Base-by-base conservation (phyloP, 1,284 basidiomycete species). In the Moesziomyces sp. region DNA sequence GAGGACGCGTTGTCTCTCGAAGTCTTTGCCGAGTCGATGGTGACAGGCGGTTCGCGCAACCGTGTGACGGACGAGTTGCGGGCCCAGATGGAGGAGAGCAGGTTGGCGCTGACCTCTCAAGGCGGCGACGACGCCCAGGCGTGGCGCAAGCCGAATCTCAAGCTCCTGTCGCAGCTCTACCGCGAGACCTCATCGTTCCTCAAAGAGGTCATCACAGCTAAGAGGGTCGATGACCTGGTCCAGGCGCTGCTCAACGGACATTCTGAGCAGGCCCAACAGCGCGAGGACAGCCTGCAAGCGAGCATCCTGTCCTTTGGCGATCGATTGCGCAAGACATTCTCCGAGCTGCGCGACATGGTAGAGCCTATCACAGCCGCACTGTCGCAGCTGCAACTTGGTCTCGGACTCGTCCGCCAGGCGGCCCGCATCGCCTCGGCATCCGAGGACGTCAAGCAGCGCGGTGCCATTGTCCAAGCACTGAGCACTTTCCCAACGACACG, bases 121-220 rank as follows among this genome's bases (percentile, higher is more conserved):
- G 58, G 45, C 21, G 52, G 43, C 30, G 58, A 62, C 13, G 45
- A 45, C 8, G 44, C 42, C 13, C 52, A 63, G 40, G 58, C 71
- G 7, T 64, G 69, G 69, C 66, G 72, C 16, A 60, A 63, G 19
- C 82, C 86, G 6, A 88, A 91, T 76, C 84, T 91, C 14, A 80
- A 87, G 4, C 88, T 88, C 4, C 86, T 97, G 7, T 89, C 90
- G 49, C 87, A 89, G 42, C 91, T 94, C 82, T 97, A 94, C 90
- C 87, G 89, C 18, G 95, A 98, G 82, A 87, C 94, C 7, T 56
- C 57, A 24, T 58, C 78, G 9, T 83, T 83, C 52, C 24, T 71
- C 18, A 34, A 53, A 26, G 72, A 83, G 28, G 75, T 83, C 2
- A 46, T 79, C 26, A 63, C 68, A 34, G 24, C 62, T 5, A 44